phyloP scores from a whole-genome alignment of 176 grass and related monocot species.

The Rhipidocladum racemiflorum region DNA sequence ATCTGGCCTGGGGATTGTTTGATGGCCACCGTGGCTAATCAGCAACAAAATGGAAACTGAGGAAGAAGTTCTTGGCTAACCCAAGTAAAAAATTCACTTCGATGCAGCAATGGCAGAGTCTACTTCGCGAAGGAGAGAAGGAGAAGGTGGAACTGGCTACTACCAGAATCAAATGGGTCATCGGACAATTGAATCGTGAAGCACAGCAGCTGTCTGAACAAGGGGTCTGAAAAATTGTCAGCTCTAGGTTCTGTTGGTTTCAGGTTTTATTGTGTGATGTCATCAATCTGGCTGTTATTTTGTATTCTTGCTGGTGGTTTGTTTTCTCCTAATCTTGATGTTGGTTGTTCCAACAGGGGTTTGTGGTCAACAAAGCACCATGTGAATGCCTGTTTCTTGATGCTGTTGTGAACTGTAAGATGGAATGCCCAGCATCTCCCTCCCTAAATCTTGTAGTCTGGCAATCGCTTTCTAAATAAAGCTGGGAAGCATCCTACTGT shows the following conservation, averaged over 20 bases:
- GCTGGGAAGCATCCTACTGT: not conserved
- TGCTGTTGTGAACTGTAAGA: not conserved
- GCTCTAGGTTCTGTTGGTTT: not conserved
- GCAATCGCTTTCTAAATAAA: not conserved
- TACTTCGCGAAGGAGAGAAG: not conserved
- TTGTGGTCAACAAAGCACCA: not conserved
- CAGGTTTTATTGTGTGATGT: not conserved
- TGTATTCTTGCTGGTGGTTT: not conserved
- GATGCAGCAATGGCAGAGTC: not conserved
- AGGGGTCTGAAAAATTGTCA: not conserved
- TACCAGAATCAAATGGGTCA: not conserved
- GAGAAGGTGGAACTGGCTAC: not conserved
- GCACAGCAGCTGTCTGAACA: not conserved
- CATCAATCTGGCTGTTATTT: not conserved
- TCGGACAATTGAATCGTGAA: not conserved
- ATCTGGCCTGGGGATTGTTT: not conserved
- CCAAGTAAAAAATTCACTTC: not conserved
- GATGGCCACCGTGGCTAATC: not conserved
- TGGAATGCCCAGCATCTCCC: not conserved
- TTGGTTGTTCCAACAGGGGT: not conserved
- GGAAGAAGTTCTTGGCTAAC: not conserved
- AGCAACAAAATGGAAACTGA: not conserved
- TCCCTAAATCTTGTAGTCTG: not conserved
- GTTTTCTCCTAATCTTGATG: not conserved
- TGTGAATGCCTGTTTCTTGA: not conserved